Conservation (phyloP, 345 rosid species). For the Hibiscus tridactylites region DNA sequence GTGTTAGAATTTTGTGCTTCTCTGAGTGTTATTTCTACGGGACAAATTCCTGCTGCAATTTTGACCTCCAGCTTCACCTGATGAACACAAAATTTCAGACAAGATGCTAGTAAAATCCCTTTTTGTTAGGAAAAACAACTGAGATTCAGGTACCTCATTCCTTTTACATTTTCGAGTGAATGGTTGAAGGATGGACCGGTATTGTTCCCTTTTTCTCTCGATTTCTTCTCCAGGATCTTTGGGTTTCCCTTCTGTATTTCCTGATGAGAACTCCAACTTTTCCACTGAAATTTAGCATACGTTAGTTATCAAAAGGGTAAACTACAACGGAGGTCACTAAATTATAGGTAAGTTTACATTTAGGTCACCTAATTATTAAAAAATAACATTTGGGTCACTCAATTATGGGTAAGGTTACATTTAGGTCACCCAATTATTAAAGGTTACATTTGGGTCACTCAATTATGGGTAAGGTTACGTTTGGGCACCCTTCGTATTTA, state of each 20-base stretch:
- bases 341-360: no score
- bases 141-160: constrained; percentile 25
- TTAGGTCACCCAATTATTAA: no score
- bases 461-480: no score
- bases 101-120: background rate
- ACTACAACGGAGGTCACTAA: no score
- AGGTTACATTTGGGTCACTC: no score
- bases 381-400: no score
- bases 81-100: background rate
- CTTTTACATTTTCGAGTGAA: constrained; percentile 36
- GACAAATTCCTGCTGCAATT: constrained; percentile 42
- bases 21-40: constrained; percentile 24
- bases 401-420: no score
- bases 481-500: no score
- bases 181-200: constrained; percentile 29
- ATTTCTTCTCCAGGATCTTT: constrained; percentile 39
- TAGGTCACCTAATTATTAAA: no score
- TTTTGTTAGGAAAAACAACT: background rate
- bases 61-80: constrained; percentile 51
- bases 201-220: constrained; percentile 30
- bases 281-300: constrained; percentile 24
- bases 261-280: constrained; percentile 28
- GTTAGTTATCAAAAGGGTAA: no score
- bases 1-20: constrained; percentile 33
- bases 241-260: constrained; percentile 30